A percentile compares a stretch with the other conserved stretches of the same genome.
Evolutionary conservation across 371 early-diverging fungal species (phyloP).

Genomic region (Rhizomucor pusillus): DNA sequence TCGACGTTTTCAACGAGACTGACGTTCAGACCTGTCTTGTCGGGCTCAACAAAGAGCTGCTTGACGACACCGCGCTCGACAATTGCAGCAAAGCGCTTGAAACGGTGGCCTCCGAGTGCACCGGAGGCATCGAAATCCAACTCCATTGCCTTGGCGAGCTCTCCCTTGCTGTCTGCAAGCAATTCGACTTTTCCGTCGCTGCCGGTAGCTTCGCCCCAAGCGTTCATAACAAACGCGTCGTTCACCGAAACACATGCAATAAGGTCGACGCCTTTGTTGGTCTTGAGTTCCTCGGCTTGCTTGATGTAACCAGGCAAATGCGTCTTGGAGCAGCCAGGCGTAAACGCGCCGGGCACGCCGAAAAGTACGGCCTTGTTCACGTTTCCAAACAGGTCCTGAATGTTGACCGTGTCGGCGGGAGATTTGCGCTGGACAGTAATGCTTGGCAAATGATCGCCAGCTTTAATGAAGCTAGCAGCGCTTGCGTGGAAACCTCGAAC

Average conservation of each 20-base stretch:
- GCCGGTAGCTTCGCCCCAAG: slow-evolving; percentile 60
- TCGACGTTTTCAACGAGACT: slow-evolving; percentile 53
- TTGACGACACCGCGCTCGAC: slow-evolving; percentile 54
- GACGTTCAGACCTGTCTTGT: slow-evolving; percentile 56
- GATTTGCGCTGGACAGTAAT: slow-evolving; percentile 37
- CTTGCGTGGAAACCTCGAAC: slow-evolving; percentile 16
- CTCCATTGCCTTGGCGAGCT: slow-evolving; percentile 61
- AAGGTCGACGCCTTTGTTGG: slow-evolving; percentile 61
- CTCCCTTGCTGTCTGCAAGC: slow-evolving; percentile 66
- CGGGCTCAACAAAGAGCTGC: slow-evolving; percentile 53
- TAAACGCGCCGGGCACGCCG: slow-evolving; percentile 67
- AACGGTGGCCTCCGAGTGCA: slow-evolving; percentile 64
- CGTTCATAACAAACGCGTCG: slow-evolving; percentile 74
- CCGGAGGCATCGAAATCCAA: slow-evolving; percentile 62
- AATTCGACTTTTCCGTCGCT: slow-evolving; percentile 44
- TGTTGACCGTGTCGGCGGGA: slow-evolving; percentile 40
- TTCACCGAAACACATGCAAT: slow-evolving; percentile 68
- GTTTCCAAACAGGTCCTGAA: slow-evolving; percentile 40
- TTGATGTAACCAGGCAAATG: slow-evolving; percentile 73
- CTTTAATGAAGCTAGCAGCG: slow-evolving; percentile 17
- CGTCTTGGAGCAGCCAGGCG: slow-evolving; percentile 62
- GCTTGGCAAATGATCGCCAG: slow-evolving; percentile 33
- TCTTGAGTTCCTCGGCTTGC: slow-evolving; percentile 53
- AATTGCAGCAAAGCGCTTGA: slow-evolving; percentile 69
- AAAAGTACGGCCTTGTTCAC: slow-evolving; percentile 51